phyloP scores from a whole-genome alignment of 768 basidiomycete species.

The Mrakia gelida region DNA sequence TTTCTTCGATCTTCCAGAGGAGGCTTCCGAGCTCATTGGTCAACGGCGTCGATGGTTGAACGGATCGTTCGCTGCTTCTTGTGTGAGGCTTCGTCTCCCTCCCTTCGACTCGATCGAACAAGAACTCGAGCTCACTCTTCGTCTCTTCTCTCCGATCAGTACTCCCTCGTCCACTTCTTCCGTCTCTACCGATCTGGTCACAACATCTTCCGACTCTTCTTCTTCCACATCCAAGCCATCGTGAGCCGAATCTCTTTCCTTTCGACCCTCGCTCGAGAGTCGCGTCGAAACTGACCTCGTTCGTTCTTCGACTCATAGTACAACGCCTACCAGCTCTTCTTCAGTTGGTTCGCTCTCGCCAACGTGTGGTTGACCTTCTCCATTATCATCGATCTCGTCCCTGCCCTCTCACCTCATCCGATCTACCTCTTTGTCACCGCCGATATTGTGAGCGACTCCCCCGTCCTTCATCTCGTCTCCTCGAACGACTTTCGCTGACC shows the following conservation, averaged over 20 bases:
- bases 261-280: background rate
- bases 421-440: conserved; percentile 67
- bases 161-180: conserved; percentile 90
- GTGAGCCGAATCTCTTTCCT: conserved; percentile 49
- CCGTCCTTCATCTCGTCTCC: background rate
- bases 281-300: background rate
- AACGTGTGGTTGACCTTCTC: conserved; percentile 84
- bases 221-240: conserved; percentile 88
- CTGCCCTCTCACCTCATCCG: conserved; percentile 42
- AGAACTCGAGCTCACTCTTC: background rate
- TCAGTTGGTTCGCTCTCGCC: conserved; percentile 34
- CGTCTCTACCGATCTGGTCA: conserved; percentile 80
- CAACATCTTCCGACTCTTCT: conserved; percentile 79
- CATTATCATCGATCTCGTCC: conserved; percentile 86
- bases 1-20: conserved; percentile 49
- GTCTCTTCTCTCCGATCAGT: conserved; percentile 49
- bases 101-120: background rate
- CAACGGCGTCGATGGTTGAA: conserved; percentile 96
- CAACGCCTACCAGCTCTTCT: conserved; percentile 36
- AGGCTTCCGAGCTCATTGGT: conserved; percentile 85
- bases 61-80: conserved; percentile 88
- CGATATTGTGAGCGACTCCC: conserved; percentile 55
- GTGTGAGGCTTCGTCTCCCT: conserved; percentile 49
- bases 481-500: background rate
- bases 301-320: conserved; percentile 32